phyloP scores from a whole-genome alignment of 1,284 basidiomycete species.

The Austroboletus olivaceoglutinosus region DNA sequence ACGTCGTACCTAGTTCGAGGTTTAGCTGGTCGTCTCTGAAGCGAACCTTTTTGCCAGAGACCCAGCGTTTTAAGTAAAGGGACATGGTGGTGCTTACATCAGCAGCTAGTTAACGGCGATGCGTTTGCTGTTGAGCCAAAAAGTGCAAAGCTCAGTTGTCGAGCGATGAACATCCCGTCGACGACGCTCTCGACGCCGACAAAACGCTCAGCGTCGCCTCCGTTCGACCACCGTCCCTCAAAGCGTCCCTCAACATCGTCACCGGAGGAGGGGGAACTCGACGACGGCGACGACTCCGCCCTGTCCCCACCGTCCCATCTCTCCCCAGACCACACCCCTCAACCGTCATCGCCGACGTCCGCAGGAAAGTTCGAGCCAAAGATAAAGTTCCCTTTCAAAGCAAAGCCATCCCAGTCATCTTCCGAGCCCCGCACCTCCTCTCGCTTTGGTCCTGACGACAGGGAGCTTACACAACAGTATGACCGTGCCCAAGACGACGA shows the following conservation, averaged over 20 bases:
- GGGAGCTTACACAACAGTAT: constrained; percentile 36
- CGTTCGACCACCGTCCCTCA: constrained; percentile 43
- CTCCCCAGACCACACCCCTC: constrained; percentile 3
- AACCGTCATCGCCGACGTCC: constrained; percentile 21
- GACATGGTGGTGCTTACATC: constrained; percentile 44
- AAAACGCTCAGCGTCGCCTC: constrained; percentile 60
- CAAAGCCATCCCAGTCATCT: constrained; percentile 35
- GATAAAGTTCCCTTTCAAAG: constrained; percentile 74
- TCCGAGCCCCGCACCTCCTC: constrained; percentile 10
- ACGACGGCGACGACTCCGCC: constrained; percentile 37
- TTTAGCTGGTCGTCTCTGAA: constrained; percentile 69
- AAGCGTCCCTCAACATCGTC: constrained; percentile 61
- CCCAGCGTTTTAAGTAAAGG: constrained; percentile 60
- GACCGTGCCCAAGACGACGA: constrained; percentile 47
- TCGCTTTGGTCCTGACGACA: constrained; percentile 24
- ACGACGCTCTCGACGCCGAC: constrained; percentile 32
- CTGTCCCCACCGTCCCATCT: constrained; percentile 17
- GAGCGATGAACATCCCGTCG: constrained; percentile 16
- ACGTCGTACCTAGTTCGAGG: constrained; percentile 58
- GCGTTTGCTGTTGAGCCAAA: constrained; percentile 8
- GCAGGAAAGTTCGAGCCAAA: constrained; percentile 39
- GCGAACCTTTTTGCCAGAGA: constrained; percentile 76
- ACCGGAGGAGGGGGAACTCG: constrained; percentile 77
- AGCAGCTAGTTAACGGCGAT: constrained; percentile 5
- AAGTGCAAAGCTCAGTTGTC: constrained; percentile 1